Conservation (phyloP, 2,329 filamentous ascomycete genomes). For the Sclerotinia subarctica region DNA sequence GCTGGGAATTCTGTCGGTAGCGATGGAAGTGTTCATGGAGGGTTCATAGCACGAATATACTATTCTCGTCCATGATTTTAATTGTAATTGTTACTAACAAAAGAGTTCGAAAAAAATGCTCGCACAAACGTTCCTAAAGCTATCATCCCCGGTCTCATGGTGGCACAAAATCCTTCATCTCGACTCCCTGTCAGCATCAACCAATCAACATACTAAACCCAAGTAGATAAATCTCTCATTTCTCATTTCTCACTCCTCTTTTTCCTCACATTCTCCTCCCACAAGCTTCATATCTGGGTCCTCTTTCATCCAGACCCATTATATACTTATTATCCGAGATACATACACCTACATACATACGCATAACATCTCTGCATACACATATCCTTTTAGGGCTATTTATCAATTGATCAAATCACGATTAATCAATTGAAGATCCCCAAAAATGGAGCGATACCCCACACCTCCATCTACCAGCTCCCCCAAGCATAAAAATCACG, state of each 20-base stretch:
- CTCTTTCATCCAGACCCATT: not conserved
- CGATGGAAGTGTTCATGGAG: too few relatives aligned
- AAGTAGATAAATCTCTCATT: too few relatives aligned
- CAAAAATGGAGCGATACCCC: slow-evolving; percentile 10
- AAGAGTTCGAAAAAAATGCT: too few relatives aligned
- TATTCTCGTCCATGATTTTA: too few relatives aligned
- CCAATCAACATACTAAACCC: not conserved
- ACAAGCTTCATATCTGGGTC: not conserved
- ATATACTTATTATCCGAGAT: not conserved
- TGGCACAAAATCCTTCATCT: not conserved
- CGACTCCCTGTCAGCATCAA: not conserved
- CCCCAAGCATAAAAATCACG: not conserved
- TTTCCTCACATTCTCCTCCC: not conserved
- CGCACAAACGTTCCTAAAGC: too few relatives aligned
- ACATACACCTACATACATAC: slow-evolving; percentile 7
- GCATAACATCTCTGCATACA: not conserved
- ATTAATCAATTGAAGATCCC: not conserved
- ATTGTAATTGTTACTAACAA: too few relatives aligned
- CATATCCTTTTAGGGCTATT: too few relatives aligned
- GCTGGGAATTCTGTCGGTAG: too few relatives aligned
- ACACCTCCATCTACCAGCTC: slow-evolving; percentile 9
- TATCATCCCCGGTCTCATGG: too few relatives aligned
- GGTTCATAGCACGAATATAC: too few relatives aligned
- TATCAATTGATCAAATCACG: not conserved
- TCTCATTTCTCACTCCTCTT: not conserved